A percentile compares a stretch with the other conserved stretches of the same genome.
These are phyloP conservation scores for Aeschynomene evenia DNA, from an alignment of 306 rosid species.

Conservation along the genomic window DNA sequence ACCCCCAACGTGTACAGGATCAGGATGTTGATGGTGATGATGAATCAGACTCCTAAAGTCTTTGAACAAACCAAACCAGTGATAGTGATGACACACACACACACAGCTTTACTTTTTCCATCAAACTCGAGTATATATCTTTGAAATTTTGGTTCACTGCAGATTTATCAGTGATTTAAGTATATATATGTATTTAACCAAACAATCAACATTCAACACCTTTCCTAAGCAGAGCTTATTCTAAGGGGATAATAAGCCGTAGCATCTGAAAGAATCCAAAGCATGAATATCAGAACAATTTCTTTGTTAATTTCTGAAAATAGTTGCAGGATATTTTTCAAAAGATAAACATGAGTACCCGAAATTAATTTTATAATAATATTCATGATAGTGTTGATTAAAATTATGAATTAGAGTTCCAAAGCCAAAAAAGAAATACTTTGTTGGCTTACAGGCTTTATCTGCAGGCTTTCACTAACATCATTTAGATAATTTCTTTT, in stretches of 20 bases:
- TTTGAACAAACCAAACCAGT: not conserved
- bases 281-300: not conserved
- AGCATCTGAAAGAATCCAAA: not conserved
- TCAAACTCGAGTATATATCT: not conserved
- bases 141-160: not conserved
- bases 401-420: no score
- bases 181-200: not conserved
- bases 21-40: constrained; percentile 12
- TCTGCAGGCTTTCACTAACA: not conserved
- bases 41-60: no score
- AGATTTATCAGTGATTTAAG: not conserved
- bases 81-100: not conserved
- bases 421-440: not conserved
- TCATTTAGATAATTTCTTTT: no score
- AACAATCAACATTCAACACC: no score
- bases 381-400: no score
- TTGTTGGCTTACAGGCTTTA: not conserved
- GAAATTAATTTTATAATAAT: no score
- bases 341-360: not conserved
- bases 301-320: not conserved
- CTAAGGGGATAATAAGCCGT: no score
- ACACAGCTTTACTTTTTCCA: not conserved
- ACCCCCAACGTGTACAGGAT: not conserved
- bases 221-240: no score
- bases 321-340: not conserved